Evolutionary conservation across 148 eudicot species (phyloP).

Genomic region (Arbutus unedo): DNA sequence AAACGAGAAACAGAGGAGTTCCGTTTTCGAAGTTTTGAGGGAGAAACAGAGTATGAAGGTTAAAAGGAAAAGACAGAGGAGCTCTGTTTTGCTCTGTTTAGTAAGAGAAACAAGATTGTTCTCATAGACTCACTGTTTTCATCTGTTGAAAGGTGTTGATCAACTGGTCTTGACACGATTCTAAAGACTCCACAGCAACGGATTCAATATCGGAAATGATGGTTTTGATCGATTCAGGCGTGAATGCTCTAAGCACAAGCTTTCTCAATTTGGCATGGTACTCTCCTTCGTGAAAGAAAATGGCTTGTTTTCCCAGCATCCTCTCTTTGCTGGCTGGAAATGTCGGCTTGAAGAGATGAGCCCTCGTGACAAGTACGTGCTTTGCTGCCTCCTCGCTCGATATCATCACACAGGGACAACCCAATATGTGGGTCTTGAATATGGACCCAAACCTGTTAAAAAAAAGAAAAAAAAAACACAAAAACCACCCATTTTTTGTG

Average conservation of each 20-base stretch:
- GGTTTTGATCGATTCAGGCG: conserved; percentile 52
- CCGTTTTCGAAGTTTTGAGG: too few relatives aligned
- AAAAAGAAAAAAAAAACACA: not conserved
- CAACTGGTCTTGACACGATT: conserved; percentile 43
- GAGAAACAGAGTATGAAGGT: conserved; percentile 6
- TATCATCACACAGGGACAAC: conserved; percentile 89
- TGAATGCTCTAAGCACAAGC: conserved; percentile 75
- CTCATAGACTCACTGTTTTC: conserved; percentile 50
- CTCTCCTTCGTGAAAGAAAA: conserved; percentile 87
- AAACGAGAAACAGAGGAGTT: too few relatives aligned
- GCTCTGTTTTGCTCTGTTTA: conserved; percentile 31
- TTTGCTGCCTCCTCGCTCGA: conserved; percentile 86
- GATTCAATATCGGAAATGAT: conserved; percentile 59
- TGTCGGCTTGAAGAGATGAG: conserved; percentile 88
- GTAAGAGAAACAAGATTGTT: not conserved
- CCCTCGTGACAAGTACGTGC: conserved; percentile 56
- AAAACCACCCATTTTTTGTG: not conserved
- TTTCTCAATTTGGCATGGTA: conserved; percentile 70
- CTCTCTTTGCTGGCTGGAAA: conserved; percentile 95
- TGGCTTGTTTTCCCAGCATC: conserved; percentile 91
- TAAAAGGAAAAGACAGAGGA: conserved; percentile 23
- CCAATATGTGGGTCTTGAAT: conserved; percentile 81
- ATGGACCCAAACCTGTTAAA: conserved; percentile 71
- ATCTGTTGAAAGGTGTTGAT: conserved; percentile 83
- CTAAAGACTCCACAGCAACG: conserved; percentile 43